These are phyloP conservation scores for Cercospora beticola DNA, from an alignment of 2,329 filamentous ascomycete species.

Conservation along the genomic window DNA sequence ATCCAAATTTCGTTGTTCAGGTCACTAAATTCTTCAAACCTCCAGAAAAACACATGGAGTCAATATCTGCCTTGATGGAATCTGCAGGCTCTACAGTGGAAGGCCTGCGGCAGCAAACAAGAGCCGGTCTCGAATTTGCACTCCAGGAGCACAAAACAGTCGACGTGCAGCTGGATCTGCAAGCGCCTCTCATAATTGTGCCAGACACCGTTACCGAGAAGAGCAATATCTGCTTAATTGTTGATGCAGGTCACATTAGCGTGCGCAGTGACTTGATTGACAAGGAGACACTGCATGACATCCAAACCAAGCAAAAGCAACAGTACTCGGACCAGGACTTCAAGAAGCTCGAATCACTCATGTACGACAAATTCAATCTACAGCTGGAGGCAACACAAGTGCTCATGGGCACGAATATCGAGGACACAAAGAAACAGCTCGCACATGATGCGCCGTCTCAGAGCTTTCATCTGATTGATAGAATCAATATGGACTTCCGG, in stretches of 20 bases:
- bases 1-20: conserved; percentile 87
- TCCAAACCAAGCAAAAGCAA: conserved; percentile 86
- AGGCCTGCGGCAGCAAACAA: conserved; percentile 88
- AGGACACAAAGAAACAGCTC: conserved; percentile 82
- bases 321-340: conserved; percentile 87
- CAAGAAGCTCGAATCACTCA: conserved; percentile 80
- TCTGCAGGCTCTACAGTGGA: conserved; percentile 94
- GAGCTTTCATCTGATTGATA: conserved; percentile 85
- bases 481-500: conserved; percentile 95
- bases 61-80: conserved; percentile 92
- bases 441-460: conserved; percentile 62
- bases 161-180: conserved; percentile 91
- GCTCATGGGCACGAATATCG: conserved; percentile 88
- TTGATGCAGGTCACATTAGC: conserved; percentile 94
- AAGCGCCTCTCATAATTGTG: conserved; percentile 93
- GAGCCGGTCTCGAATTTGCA: conserved; percentile 93
- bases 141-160: conserved; percentile 97
- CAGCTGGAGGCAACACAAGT: conserved; percentile 94
- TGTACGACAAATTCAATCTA: conserved; percentile 96
- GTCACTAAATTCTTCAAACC: conserved; percentile 95
- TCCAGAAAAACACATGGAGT: conserved; percentile 97
- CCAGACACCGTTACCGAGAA: conserved; percentile 85
- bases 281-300: conserved; percentile 80
- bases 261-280: conserved; percentile 93
- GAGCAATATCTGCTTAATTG: conserved; percentile 81